Percentiles rank a stretch among this genome's conserved stretches.
These are phyloP conservation scores for Wickerhamomyces alni DNA, from an alignment of 805 yeast genomes.

Conservation along the genomic window DNA sequence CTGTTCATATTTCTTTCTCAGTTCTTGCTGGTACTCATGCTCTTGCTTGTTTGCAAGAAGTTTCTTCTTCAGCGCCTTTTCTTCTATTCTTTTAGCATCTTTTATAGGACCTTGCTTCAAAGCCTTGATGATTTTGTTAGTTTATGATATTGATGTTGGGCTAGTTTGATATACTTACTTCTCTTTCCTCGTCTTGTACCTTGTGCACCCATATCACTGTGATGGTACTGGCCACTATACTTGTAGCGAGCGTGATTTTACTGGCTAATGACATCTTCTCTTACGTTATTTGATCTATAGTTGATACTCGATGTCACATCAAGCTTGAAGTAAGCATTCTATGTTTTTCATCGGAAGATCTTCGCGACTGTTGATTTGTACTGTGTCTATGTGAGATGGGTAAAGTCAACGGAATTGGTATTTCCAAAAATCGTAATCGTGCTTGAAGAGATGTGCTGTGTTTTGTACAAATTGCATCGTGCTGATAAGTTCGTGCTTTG, in stretches of 20 bases:
- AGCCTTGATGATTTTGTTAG: conserved; percentile 30
- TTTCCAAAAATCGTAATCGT: too few species aligned
- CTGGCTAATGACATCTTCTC: conserved; percentile 70
- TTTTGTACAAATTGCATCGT: too few species aligned
- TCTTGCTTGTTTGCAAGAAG: conserved; percentile 49
- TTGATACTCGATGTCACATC: too few species aligned
- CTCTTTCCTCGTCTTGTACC: conserved; percentile 64
- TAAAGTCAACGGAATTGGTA: too few species aligned
- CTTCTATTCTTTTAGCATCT: conserved; percentile 52
- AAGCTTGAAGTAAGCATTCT: too few species aligned
- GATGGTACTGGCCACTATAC: conserved; percentile 48
- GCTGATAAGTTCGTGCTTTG: too few species aligned
- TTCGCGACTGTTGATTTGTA: too few species aligned
- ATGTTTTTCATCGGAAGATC: too few species aligned
- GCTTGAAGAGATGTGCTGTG: too few species aligned
- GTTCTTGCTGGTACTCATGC: conserved; percentile 57
- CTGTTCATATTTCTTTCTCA: conserved; percentile 49
- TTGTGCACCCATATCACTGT: conserved; percentile 66
- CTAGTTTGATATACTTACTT: conserved; percentile 29
- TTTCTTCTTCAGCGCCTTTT: conserved; percentile 26
- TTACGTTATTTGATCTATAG: not conserved
- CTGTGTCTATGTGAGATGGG: too few species aligned
- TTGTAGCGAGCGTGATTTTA: conserved; percentile 61
- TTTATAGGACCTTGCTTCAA: conserved; percentile 80
- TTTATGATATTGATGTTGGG: not conserved